phyloP scores from a whole-genome alignment of 164 flowering plant genomes.

The Magnolia officinalis region DNA sequence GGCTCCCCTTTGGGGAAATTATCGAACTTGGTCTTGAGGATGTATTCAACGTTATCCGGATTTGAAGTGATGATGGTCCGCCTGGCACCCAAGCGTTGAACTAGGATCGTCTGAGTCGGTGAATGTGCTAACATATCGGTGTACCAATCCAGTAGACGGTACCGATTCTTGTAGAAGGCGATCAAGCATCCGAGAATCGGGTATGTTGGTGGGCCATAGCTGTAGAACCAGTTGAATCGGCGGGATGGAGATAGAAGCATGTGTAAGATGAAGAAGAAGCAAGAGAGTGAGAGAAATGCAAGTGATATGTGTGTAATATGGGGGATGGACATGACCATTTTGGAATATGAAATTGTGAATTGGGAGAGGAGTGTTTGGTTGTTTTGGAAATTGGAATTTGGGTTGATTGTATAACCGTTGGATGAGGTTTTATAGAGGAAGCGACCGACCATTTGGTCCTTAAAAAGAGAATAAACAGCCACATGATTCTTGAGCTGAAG shows the following conservation, averaged over 20 bases:
- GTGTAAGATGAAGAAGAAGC: not conserved
- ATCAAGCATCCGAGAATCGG: constrained; percentile 62
- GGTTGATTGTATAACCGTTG: not conserved
- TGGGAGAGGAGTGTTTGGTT: not conserved
- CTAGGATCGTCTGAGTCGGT: constrained; percentile 46
- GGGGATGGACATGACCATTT: constrained; percentile 9
- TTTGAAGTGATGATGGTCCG: constrained; percentile 64
- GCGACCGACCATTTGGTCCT: too few relatives aligned
- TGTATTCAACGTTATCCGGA: constrained; percentile 65
- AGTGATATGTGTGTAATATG: not conserved
- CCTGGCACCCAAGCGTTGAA: constrained; percentile 49
- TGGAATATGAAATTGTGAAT: not conserved
- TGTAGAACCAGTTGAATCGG: not conserved
- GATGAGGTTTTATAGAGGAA: not conserved
- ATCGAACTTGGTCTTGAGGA: constrained; percentile 56
- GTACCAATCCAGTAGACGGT: constrained; percentile 65
- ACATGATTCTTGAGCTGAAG: not conserved
- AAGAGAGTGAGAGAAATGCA: constrained; percentile 1
- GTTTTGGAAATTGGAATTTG: not conserved
- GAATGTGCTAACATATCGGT: constrained; percentile 54
- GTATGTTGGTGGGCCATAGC: constrained; percentile 35
- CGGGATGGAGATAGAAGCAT: not conserved
- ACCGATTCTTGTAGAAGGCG: constrained; percentile 57
- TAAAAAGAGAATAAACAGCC: not conserved
- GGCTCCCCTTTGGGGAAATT: constrained; percentile 76